phyloP scores from a whole-genome alignment of 2,329 filamentous ascomycete species.

The Diaporthe eres region DNA sequence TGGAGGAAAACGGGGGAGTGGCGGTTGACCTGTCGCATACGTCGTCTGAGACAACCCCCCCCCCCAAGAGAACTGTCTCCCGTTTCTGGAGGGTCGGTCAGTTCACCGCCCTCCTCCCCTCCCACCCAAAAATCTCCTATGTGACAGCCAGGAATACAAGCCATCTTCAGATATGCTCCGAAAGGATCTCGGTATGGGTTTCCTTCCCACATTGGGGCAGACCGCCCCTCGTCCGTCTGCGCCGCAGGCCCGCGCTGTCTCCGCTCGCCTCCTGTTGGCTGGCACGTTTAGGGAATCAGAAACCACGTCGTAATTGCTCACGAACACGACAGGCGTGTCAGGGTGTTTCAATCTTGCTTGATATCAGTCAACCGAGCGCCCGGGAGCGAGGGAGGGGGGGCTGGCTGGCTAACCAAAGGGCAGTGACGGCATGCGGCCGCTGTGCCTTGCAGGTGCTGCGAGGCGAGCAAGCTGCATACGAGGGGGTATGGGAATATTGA shows the following conservation, averaged over 20 bases:
- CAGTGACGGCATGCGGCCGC: neutral
- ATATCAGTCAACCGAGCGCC: neutral
- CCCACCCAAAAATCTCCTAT: neutral
- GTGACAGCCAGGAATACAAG: neutral
- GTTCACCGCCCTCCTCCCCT: slow-evolving; percentile 13
- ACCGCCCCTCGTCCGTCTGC: neutral
- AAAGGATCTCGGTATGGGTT: neutral
- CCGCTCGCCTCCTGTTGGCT: neutral
- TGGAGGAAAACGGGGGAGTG: neutral
- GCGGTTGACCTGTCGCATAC: slow-evolving; percentile 24
- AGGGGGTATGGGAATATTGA: neutral
- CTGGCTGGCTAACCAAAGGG: neutral
- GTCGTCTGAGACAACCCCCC: slow-evolving; percentile 12
- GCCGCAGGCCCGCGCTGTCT: neutral
- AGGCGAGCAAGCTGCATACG: neutral
- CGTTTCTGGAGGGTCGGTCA: neutral
- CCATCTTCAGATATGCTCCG: neutral
- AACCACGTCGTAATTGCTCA: neutral
- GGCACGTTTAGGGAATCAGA: neutral
- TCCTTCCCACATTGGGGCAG: neutral
- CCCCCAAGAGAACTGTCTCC: neutral
- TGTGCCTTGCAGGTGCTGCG: neutral
- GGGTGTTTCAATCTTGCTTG: slow-evolving; percentile 5
- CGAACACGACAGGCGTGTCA: neutral
- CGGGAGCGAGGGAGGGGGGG: neutral